Evolutionary conservation across 352 stramenopile species (phyloP).

Genomic region (Phytophthora tentaculata): DNA sequence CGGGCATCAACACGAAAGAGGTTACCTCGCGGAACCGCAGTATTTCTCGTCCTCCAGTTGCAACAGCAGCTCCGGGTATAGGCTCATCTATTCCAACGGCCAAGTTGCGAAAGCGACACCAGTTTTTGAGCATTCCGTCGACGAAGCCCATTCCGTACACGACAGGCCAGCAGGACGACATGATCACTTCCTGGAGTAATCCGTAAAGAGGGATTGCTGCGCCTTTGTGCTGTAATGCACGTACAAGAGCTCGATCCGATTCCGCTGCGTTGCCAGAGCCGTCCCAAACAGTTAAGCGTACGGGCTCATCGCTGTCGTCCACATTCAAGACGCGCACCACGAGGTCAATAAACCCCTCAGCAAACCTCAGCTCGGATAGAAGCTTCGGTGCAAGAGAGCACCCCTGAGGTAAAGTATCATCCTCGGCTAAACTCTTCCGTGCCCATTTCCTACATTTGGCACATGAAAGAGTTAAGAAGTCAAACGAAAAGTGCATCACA

Average conservation of each 20-base stretch:
- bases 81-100: conserved; percentile 48
- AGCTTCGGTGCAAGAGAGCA: conserved; percentile 50
- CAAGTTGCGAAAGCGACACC: conserved; percentile 82
- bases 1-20: conserved; percentile 65
- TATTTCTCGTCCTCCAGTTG: conserved; percentile 15
- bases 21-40: conserved; percentile 78
- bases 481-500: not conserved
- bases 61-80: conserved; percentile 13
- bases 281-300: conserved; percentile 72
- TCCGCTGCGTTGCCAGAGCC: conserved; percentile 49
- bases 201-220: conserved; percentile 40
- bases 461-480: not conserved
- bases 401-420: conserved; percentile 57
- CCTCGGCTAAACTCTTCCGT: conserved; percentile 38
- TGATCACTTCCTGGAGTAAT: conserved; percentile 64
- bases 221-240: conserved; percentile 25
- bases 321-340: conserved; percentile 64
- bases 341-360: conserved; percentile 64
- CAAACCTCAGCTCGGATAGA: conserved; percentile 49
- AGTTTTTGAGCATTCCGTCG: conserved; percentile 43
- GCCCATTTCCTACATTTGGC: conserved; percentile 54
- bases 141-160: conserved; percentile 64
- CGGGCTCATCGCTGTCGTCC: conserved; percentile 32
- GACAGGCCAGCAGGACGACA: conserved; percentile 73
- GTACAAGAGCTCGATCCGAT: conserved; percentile 19